A percentile compares a stretch with the other conserved stretches of the same genome.
Conservation (phyloP, 371 early-diverging fungal genomes). For the Capillidium heterosporum region DNA sequence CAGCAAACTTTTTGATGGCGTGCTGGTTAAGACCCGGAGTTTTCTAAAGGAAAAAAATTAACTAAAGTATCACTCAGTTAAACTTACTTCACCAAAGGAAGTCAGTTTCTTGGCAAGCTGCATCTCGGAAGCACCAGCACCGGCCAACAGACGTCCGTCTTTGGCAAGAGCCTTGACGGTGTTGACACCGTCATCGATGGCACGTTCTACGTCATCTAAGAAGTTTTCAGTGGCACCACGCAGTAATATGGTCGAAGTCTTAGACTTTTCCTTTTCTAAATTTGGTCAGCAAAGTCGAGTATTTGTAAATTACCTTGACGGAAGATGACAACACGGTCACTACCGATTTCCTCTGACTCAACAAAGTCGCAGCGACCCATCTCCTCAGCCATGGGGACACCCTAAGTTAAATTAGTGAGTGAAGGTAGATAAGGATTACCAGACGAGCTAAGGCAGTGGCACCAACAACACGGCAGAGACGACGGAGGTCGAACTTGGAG, state of each 20-base stretch:
- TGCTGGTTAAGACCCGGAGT: constrained; percentile 93
- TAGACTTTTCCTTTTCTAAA: constrained; percentile 43
- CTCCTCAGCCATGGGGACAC: constrained; percentile 90
- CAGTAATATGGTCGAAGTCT: constrained; percentile 88
- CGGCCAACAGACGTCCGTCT: constrained; percentile 74
- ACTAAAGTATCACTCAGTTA: neutral
- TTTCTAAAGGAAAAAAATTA: constrained; percentile 19
- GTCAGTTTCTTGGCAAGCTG: constrained; percentile 66
- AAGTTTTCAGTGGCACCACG: constrained; percentile 96
- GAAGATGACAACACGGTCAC: constrained; percentile 91
- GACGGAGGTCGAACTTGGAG: constrained; percentile 90
- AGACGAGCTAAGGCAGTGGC: constrained; percentile 85
- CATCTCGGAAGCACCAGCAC: constrained; percentile 94
- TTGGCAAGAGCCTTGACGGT: constrained; percentile 84
- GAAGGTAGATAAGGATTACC: neutral
- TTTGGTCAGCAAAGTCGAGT: constrained; percentile 1
- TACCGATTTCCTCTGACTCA: constrained; percentile 89
- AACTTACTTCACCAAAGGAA: constrained; percentile 32
- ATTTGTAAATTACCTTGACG: constrained; percentile 30
- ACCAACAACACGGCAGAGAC: constrained; percentile 83
- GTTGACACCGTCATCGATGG: constrained; percentile 96
- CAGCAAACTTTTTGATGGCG: constrained; percentile 90
- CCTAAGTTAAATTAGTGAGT: constrained; percentile 12
- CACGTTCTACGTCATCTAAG: constrained; percentile 95
- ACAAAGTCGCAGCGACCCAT: constrained; percentile 93